phyloP scores from a whole-genome alignment of 2,329 filamentous ascomycete genomes.

The Hypomyces perniciosus region DNA sequence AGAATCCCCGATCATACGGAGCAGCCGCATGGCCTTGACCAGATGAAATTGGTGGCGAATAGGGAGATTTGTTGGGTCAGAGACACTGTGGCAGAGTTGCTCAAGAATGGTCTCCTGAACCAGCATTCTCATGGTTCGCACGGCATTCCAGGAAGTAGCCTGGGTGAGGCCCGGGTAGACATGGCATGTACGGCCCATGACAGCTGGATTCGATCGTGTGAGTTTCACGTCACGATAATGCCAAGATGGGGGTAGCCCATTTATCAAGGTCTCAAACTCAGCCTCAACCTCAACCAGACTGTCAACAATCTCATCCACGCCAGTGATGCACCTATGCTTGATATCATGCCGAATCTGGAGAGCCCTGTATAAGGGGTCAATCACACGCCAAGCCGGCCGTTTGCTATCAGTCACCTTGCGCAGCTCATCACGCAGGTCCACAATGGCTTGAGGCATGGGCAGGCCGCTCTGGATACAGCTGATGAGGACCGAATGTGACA shows the following conservation, averaged over 20 bases:
- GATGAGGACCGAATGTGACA: conserved; percentile 45
- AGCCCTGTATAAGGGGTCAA: conserved; percentile 38
- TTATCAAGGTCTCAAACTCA: conserved; percentile 35
- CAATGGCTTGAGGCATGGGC: conserved; percentile 42
- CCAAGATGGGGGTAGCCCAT: conserved; percentile 35
- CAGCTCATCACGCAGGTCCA: conserved; percentile 41
- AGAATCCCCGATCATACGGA: conserved; percentile 35
- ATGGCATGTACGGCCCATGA: conserved; percentile 38
- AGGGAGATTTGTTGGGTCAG: conserved; percentile 22
- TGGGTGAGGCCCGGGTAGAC: conserved; percentile 40
- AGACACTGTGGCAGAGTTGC: conserved; percentile 33
- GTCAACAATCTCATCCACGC: conserved; percentile 30
- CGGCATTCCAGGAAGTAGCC: conserved; percentile 43
- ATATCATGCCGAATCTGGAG: conserved; percentile 44
- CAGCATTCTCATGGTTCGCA: conserved; percentile 41
- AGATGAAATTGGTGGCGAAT: conserved; percentile 29
- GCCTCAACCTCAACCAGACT: conserved; percentile 36
- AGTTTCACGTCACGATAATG: conserved; percentile 37
- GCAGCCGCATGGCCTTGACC: conserved; percentile 31
- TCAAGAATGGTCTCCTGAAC: conserved; percentile 43
- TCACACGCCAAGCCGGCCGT: conserved; percentile 38
- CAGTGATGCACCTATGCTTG: conserved; percentile 31
- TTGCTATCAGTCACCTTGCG: conserved; percentile 28
- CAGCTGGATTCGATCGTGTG: conserved; percentile 33
- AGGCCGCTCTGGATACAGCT: conserved; percentile 45